A percentile compares a stretch with the other conserved stretches of the same genome.
Evolutionary conservation across 306 rosid genomes (phyloP).

Genomic region (Dryas alaskensis): DNA sequence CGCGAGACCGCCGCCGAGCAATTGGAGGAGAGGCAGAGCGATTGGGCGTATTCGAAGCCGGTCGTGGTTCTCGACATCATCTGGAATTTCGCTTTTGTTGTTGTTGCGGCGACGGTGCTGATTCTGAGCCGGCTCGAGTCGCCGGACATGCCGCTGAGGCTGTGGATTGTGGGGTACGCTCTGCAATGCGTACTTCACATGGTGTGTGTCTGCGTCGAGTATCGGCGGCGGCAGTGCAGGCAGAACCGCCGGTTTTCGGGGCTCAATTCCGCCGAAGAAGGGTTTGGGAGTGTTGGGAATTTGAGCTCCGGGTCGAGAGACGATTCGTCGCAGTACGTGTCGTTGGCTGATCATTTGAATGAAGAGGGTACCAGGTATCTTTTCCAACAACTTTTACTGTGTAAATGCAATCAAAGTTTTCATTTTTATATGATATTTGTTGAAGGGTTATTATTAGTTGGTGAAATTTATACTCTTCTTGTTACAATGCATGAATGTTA

Average conservation of each 20-base stretch:
- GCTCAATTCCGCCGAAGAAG: slow-evolving; percentile 34
- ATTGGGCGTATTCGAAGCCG: slow-evolving; percentile 97
- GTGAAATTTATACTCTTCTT: not conserved
- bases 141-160: slow-evolving; percentile 72
- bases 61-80: slow-evolving; percentile 78
- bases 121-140: slow-evolving; percentile 54
- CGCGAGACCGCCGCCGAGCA: slow-evolving; percentile 96
- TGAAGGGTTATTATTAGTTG: slow-evolving; percentile 4
- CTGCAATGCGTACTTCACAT: slow-evolving; percentile 76
- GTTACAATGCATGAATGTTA: not conserved
- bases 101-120: slow-evolving; percentile 55
- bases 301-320: slow-evolving; percentile 48
- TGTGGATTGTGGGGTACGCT: slow-evolving; percentile 81
- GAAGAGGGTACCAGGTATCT: slow-evolving; percentile 62
- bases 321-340: slow-evolving; percentile 46
- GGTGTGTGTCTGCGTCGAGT: slow-evolving; percentile 77
- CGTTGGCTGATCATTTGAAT: slow-evolving; percentile 45
- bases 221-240: slow-evolving; percentile 46
- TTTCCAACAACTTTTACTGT: not conserved
- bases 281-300: slow-evolving; percentile 40
- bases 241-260: slow-evolving; percentile 28
- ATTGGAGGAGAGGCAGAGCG: slow-evolving; percentile 91
- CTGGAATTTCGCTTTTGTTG: slow-evolving; percentile 81
- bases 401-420: not conserved
- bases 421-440: not conserved